phyloP scores from a whole-genome alignment of 2,329 filamentous ascomycete species.

The Phialophora expanda region DNA sequence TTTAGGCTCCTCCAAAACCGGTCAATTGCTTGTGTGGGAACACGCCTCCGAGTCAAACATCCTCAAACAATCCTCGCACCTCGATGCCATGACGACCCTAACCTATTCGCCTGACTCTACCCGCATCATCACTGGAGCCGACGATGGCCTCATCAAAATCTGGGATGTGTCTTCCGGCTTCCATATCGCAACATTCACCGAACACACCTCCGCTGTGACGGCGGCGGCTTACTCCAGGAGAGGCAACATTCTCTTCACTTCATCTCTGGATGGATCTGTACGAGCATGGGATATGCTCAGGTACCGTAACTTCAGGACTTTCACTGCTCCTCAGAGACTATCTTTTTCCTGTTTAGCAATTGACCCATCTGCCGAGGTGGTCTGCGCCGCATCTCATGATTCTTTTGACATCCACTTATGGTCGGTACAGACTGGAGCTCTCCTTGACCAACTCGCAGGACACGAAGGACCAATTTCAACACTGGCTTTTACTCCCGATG shows the following conservation, averaged over 20 bases:
- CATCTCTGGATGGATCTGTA: slow-evolving; percentile 91
- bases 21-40: slow-evolving; percentile 97
- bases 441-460: slow-evolving; percentile 86
- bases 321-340: slow-evolving; percentile 87
- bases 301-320: slow-evolving; percentile 96
- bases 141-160: slow-evolving; percentile 98
- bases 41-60: slow-evolving; percentile 99
- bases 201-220: slow-evolving; percentile 92
- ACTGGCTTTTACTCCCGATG: slow-evolving; percentile 86
- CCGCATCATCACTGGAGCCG: slow-evolving; percentile 87
- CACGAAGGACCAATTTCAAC: slow-evolving; percentile 94
- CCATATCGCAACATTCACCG: slow-evolving; percentile 96
- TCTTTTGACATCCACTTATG: slow-evolving; percentile 98
- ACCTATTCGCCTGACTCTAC: slow-evolving; percentile 94
- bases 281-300: slow-evolving; percentile 95
- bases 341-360: slow-evolving; percentile 94
- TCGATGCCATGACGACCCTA: slow-evolving; percentile 91
- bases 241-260: slow-evolving; percentile 93
- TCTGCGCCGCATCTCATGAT: slow-evolving; percentile 92
- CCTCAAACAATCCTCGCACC: slow-evolving; percentile 95
- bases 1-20: slow-evolving; percentile 92
- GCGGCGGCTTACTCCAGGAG: slow-evolving; percentile 92
- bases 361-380: slow-evolving; percentile 95
- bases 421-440: slow-evolving; percentile 96
- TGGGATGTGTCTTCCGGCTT: slow-evolving; percentile 98